A percentile compares a stretch with the other conserved stretches of the same genome.
Evolutionary conservation across 768 basidiomycete genomes (phyloP).

Genomic region (Boletus coccyginus): DNA sequence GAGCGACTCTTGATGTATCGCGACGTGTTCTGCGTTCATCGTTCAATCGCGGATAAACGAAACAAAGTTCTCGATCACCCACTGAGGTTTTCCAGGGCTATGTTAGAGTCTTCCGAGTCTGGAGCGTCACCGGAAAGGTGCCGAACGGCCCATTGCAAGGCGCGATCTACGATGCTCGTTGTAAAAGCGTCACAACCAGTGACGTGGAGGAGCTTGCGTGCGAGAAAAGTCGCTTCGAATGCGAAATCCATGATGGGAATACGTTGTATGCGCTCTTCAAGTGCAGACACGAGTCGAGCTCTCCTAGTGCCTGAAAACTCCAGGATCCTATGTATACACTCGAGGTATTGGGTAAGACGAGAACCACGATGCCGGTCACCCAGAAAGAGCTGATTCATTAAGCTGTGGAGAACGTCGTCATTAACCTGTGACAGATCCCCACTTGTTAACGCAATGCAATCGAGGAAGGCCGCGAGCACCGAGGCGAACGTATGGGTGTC

Average conservation of each 20-base stretch:
- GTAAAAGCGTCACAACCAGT: slow-evolving; percentile 25
- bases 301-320: slow-evolving; percentile 23
- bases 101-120: slow-evolving; percentile 17
- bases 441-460: slow-evolving; percentile 27
- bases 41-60: not conserved
- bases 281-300: slow-evolving; percentile 12
- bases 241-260: slow-evolving; percentile 28
- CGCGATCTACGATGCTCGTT: slow-evolving; percentile 40
- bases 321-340: slow-evolving; percentile 32
- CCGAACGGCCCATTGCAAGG: slow-evolving; percentile 53
- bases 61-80: slow-evolving; percentile 11
- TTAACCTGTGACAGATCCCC: slow-evolving; percentile 21
- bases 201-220: slow-evolving; percentile 21
- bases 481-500: slow-evolving; percentile 32
- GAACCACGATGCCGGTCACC: not conserved
- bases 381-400: slow-evolving; percentile 27
- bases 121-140: slow-evolving; percentile 37
- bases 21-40: slow-evolving; percentile 12
- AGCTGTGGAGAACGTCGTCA: slow-evolving; percentile 28
- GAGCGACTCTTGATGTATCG: slow-evolving; percentile 7
- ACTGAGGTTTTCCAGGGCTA: slow-evolving; percentile 39
- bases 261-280: slow-evolving; percentile 29
- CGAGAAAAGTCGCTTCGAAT: slow-evolving; percentile 34
- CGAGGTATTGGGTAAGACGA: not conserved
- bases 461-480: slow-evolving; percentile 48